Percentiles rank a stretch among this genome's conserved stretches.
phyloP scores from a whole-genome alignment of 2,329 filamentous ascomycete genomes.

The Hypoxylon sp. region DNA sequence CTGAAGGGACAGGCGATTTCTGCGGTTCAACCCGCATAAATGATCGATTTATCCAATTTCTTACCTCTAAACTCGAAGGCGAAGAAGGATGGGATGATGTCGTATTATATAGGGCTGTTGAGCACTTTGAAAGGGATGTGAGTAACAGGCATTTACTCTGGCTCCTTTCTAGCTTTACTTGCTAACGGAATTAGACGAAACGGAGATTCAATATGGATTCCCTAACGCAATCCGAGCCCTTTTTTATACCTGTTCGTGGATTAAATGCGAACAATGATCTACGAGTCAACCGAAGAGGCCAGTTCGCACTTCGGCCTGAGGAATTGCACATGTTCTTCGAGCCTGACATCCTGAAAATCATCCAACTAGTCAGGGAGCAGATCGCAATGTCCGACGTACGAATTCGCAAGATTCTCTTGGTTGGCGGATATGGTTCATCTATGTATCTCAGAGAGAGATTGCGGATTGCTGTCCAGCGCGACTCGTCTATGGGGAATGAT shows the following conservation, averaged over 20 bases:
- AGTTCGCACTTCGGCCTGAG: conserved; percentile 55
- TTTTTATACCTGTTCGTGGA: conserved; percentile 55
- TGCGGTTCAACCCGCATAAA: conserved; percentile 66
- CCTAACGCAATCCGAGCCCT: conserved; percentile 54
- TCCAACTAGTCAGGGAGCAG: conserved; percentile 60
- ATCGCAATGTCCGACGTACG: conserved; percentile 58
- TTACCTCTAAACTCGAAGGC: conserved; percentile 59
- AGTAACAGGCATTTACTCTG: conserved; percentile 15
- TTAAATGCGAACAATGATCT: conserved; percentile 56
- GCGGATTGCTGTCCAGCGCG: conserved; percentile 43
- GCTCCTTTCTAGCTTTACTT: not conserved
- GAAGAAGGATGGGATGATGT: conserved; percentile 60
- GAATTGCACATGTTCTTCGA: conserved; percentile 60
- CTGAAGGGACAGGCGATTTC: conserved; percentile 62
- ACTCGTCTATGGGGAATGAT: conserved; percentile 48
- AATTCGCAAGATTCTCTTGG: conserved; percentile 61
- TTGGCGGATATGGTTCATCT: conserved; percentile 64
- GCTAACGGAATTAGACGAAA: conserved; percentile 51
- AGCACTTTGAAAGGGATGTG: conserved; percentile 60
- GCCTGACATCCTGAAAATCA: conserved; percentile 59
- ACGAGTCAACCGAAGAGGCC: conserved; percentile 54
- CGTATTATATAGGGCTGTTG: conserved; percentile 57
- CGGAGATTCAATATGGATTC: conserved; percentile 53
- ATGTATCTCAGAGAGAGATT: conserved; percentile 60
- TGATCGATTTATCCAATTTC: conserved; percentile 60